These are phyloP conservation scores for Boeremia exigua DNA, from an alignment of 2,329 filamentous ascomycete genomes.

Conservation along the genomic window DNA sequence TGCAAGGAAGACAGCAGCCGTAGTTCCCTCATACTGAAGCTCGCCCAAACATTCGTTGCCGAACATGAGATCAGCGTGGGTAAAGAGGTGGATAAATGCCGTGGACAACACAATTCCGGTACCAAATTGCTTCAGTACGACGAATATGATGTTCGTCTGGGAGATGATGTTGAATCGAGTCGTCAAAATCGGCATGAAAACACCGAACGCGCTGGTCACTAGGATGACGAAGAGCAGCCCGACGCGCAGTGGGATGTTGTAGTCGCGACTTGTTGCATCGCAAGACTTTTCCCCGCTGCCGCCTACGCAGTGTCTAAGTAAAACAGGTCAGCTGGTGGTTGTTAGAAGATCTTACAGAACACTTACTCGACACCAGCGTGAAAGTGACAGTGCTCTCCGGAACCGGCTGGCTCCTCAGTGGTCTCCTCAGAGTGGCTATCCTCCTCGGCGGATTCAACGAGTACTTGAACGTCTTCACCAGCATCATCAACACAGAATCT, in stretches of 20 bases:
- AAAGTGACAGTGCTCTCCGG: slow-evolving; percentile 65
- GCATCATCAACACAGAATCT: slow-evolving; percentile 68
- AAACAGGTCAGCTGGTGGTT: slow-evolving; percentile 34
- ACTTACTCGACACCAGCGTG: slow-evolving; percentile 77
- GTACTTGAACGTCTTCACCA: slow-evolving; percentile 67
- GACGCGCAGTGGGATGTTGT: slow-evolving; percentile 71
- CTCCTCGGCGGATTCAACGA: slow-evolving; percentile 46
- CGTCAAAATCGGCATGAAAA: slow-evolving; percentile 71
- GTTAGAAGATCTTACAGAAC: no score
- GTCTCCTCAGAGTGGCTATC: slow-evolving; percentile 24
- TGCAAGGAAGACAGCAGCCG: slow-evolving; percentile 74
- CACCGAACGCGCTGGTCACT: slow-evolving; percentile 70
- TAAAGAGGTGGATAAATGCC: slow-evolving; percentile 74
- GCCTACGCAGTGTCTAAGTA: slow-evolving; percentile 62
- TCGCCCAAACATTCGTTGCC: slow-evolving; percentile 70
- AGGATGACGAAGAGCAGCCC: slow-evolving; percentile 76
- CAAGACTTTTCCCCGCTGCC: slow-evolving; percentile 56
- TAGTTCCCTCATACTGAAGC: slow-evolving; percentile 71
- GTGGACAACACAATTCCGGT: slow-evolving; percentile 76
- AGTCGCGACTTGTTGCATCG: slow-evolving; percentile 59
- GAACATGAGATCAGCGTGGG: slow-evolving; percentile 77
- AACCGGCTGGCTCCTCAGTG: slow-evolving; percentile 25
- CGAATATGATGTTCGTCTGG: slow-evolving; percentile 59
- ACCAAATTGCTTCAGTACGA: slow-evolving; percentile 73
- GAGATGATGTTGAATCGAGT: slow-evolving; percentile 62